phyloP scores from a whole-genome alignment of 1,139 yeast genomes.

The Suhomyces chickasaworum region DNA sequence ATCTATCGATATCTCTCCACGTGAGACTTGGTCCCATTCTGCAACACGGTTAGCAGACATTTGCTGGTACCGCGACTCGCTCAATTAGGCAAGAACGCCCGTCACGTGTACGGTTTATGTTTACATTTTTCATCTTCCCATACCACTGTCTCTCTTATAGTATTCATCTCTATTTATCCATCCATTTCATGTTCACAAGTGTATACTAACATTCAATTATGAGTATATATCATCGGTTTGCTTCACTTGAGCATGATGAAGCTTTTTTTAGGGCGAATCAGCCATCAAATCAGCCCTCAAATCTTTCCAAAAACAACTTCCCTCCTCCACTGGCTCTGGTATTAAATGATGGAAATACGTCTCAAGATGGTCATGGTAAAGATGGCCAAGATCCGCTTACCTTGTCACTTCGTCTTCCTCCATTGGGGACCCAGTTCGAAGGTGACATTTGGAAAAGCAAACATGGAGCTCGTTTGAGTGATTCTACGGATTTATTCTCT shows the following conservation, averaged over 20 bases:
- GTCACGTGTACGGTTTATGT: conserved; percentile 12
- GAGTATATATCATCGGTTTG: conserved; percentile 41
- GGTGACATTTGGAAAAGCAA: conserved; percentile 10
- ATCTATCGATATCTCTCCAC: neutral
- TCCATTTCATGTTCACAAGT: neutral
- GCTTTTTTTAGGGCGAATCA: conserved; percentile 20
- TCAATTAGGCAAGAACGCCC: conserved; percentile 1
- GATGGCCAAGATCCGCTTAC: neutral
- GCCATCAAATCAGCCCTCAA: conserved; percentile 4
- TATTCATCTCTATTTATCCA: neutral
- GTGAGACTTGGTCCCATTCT: neutral
- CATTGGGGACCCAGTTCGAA: conserved; percentile 11
- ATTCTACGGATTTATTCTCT: neutral
- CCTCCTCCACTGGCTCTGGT: conserved; percentile 4
- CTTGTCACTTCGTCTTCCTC: conserved; percentile 6
- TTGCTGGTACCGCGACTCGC: neutral
- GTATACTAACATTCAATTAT: conserved; percentile 11
- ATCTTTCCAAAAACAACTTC: neutral
- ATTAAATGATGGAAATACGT: neutral
- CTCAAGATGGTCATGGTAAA: too few relatives aligned
- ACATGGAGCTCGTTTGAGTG: conserved; percentile 5
- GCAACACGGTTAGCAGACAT: neutral
- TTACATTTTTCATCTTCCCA: conserved; percentile 7
- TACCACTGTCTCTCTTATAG: neutral
- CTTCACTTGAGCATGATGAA: conserved; percentile 41